Conservation (phyloP, 306 rosid species). For the Geum urbanum region DNA sequence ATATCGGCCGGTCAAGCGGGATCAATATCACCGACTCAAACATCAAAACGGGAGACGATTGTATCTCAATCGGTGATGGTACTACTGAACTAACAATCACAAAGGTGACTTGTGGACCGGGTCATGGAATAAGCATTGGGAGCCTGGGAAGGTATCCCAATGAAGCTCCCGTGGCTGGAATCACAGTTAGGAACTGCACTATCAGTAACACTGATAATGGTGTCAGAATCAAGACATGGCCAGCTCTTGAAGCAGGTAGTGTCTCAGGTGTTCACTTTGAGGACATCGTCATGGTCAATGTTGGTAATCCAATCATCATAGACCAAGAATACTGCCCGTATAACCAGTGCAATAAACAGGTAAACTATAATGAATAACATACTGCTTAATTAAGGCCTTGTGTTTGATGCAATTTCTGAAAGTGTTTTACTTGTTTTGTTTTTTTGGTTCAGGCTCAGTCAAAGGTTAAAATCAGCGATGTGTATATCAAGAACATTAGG, state of each 20-base stretch:
- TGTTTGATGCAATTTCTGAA: too few relatives aligned
- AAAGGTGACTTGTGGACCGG: constrained; percentile 36
- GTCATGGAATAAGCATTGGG: constrained; percentile 50
- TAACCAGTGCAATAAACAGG: background rate
- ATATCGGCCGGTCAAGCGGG: constrained; percentile 33
- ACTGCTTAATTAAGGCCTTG: too few relatives aligned
- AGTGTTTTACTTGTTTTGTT: too few relatives aligned
- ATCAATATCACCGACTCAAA: constrained; percentile 23
- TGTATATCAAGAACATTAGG: too few relatives aligned
- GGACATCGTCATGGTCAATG: constrained; percentile 35
- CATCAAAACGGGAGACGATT: constrained; percentile 43
- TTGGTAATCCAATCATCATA: constrained; percentile 37
- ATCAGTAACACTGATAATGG: constrained; percentile 24
- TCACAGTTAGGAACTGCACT: constrained; percentile 35
- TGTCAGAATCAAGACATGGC: constrained; percentile 52
- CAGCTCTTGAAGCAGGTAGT: constrained; percentile 5
- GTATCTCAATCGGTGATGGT: constrained; percentile 49
- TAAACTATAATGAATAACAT: background rate
- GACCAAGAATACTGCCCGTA: constrained; percentile 53
- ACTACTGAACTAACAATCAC: constrained; percentile 18
- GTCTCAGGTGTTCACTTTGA: constrained; percentile 33
- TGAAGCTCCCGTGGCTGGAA: constrained; percentile 28
- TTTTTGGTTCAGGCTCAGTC: too few relatives aligned
- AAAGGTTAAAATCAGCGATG: too few relatives aligned
- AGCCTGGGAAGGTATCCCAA: constrained; percentile 27